phyloP scores from a whole-genome alignment of 2,329 filamentous ascomycete genomes.

The Alternaria infectoria region DNA sequence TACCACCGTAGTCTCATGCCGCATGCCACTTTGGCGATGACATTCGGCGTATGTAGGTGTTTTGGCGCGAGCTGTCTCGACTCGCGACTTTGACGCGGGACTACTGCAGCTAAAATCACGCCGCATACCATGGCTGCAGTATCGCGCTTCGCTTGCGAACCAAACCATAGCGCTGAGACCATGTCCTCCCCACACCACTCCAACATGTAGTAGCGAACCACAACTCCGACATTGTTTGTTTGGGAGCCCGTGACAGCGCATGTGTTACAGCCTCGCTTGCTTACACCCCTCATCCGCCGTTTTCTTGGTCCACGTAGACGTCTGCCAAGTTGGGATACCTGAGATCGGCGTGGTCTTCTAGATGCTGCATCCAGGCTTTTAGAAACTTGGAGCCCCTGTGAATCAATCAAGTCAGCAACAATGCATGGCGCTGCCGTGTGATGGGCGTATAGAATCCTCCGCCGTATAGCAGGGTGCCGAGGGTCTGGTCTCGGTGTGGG shows the following conservation, averaged over 20 bases:
- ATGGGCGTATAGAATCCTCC: conserved; percentile 4
- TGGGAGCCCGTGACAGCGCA: conserved; percentile 8
- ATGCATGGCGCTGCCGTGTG: conserved; percentile 10
- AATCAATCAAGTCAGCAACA: conserved; percentile 19
- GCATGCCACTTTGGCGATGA: neutral
- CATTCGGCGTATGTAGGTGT: conserved; percentile 1
- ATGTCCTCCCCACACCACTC: neutral
- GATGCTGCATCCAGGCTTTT: conserved; percentile 86
- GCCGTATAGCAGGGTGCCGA: neutral
- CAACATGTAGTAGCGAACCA: conserved; percentile 1
- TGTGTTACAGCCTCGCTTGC: conserved; percentile 7
- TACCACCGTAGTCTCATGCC: neutral
- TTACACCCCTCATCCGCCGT: conserved; percentile 22
- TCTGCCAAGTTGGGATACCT: conserved; percentile 77
- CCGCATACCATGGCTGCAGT: conserved; percentile 3
- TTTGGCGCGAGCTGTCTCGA: conserved; percentile 3
- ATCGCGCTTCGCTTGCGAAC: conserved; percentile 8
- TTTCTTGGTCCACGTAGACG: conserved; percentile 44
- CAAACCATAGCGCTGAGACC: conserved; percentile 10
- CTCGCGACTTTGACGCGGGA: conserved; percentile 10
- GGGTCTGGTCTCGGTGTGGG: neutral
- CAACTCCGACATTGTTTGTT: conserved; percentile 10
- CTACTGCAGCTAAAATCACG: conserved; percentile 18
- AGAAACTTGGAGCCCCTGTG: conserved; percentile 82
- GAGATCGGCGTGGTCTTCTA: conserved; percentile 89